Evolutionary conservation across 2,329 filamentous ascomycete genomes (phyloP), one percentile per base, ranked within the genome.

Genomic region (Colletotrichum sp.): DNA sequence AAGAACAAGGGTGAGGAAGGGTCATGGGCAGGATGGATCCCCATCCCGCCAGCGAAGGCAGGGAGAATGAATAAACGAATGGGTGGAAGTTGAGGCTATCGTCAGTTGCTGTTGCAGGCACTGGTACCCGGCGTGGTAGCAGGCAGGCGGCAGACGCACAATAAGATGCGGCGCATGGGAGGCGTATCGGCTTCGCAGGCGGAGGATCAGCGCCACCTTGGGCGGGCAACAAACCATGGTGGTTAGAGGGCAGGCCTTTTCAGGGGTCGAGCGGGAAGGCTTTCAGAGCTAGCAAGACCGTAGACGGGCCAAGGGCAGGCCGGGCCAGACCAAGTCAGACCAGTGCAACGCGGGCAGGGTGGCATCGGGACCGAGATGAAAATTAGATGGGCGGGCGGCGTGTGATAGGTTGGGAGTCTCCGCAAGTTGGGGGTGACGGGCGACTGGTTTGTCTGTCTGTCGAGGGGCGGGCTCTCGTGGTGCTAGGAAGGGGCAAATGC

Each of bases 161-260:
- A 77, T 76, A 78, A 78, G 75, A 77, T 78, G 77, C 77, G 77
- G 77, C 77, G 71, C 26, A 64, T 60, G 67, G 63, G 71, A 72
- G 74, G 76, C 73, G 73, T 72, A 74, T 76, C 67, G 73, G 74
- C 62, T 75, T 66, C 49, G 60, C 55, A 59, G 71, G 73, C 68
- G 32, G 67, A 76, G 72, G 65, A 64, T 62, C 62, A 77, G 44
- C 75, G 75, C 75, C 75, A 76, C 75, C 18, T 52, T 66, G 66
- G 30, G 30, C 73, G 62, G 36, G 63, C 26, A 71, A 62, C 55
- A 76, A 62, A 64, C 69, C 52, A 60, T 76, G 74, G 69, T 34
- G 63, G 39, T 18, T 66, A 36, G 60, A 68, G 64, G 49, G 69
- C 73, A 49, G 75, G 39, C 71, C 28, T 44, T 15, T 67, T 72